These are phyloP conservation scores for Xenoacremonium recifei DNA, from an alignment of 2,329 filamentous ascomycete species.

Conservation along the genomic window DNA sequence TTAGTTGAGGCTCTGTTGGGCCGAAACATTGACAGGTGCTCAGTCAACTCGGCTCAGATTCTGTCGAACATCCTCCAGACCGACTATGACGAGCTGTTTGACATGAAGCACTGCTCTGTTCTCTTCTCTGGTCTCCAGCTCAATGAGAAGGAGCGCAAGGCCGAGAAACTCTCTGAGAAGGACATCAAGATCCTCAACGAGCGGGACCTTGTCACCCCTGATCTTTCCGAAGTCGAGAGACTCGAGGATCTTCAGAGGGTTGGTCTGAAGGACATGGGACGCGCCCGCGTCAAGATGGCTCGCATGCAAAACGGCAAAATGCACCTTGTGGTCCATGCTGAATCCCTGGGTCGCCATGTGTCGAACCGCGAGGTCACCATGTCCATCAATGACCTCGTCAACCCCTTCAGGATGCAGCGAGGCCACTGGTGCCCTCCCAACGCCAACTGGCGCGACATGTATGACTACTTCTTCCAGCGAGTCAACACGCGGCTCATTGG, in stretches of 20 bases:
- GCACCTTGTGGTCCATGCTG: slow-evolving; percentile 36
- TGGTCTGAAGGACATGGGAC: slow-evolving; percentile 36
- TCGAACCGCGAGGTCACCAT: slow-evolving; percentile 38
- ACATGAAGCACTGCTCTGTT: slow-evolving; percentile 42
- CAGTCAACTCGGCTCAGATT: slow-evolving; percentile 32
- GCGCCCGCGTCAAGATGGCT: slow-evolving; percentile 38
- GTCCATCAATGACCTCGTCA: slow-evolving; percentile 39
- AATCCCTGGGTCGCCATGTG: slow-evolving; percentile 33
- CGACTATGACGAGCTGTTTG: slow-evolving; percentile 47
- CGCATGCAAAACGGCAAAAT: slow-evolving; percentile 45
- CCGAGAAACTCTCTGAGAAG: slow-evolving; percentile 36
- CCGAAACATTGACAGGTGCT: slow-evolving; percentile 38
- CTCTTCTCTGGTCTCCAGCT: slow-evolving; percentile 42
- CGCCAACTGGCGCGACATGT: slow-evolving; percentile 40
- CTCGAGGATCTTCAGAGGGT: slow-evolving; percentile 40
- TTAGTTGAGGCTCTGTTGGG: slow-evolving; percentile 43
- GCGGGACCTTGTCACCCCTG: slow-evolving; percentile 40
- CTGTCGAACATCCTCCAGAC: slow-evolving; percentile 43
- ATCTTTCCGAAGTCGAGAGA: slow-evolving; percentile 37
- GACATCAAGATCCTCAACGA: slow-evolving; percentile 42
- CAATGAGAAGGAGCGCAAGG: slow-evolving; percentile 35
- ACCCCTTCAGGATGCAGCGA: slow-evolving; percentile 34
- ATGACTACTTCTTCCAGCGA: slow-evolving; percentile 33
- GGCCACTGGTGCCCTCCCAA: slow-evolving; percentile 39
- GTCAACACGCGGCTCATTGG: slow-evolving; percentile 30